phyloP scores from a whole-genome alignment of 352 stramenopile genomes.

The Blastocystis sp. region DNA sequence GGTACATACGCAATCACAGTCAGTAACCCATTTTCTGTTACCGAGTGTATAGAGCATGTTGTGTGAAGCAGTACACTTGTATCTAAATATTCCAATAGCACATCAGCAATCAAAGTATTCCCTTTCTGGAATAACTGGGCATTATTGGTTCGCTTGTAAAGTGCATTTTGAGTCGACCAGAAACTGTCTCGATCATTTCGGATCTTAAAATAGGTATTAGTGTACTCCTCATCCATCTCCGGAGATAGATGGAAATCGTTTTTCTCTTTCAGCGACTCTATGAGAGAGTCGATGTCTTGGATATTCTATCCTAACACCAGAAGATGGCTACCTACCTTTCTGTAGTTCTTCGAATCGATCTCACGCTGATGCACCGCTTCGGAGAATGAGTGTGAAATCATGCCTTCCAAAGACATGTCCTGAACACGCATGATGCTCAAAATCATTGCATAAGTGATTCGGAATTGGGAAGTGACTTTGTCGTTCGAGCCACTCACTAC shows the following conservation, averaged over 20 bases:
- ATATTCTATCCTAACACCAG: conserved; percentile 68
- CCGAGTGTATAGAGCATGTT: not conserved
- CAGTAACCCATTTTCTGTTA: not conserved
- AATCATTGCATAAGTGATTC: conserved; percentile 97
- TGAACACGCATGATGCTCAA: conserved; percentile 85
- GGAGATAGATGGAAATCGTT: not conserved
- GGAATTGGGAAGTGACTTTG: conserved; percentile 89
- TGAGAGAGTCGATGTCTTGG: conserved; percentile 74
- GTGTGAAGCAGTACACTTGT: not conserved
- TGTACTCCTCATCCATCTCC: not conserved
- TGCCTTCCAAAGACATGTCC: conserved; percentile 81
- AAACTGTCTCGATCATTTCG: conserved; percentile 64
- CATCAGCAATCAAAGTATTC: not conserved
- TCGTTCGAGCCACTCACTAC: conserved; percentile 91
- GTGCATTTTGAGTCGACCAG: not conserved
- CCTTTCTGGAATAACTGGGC: not conserved
- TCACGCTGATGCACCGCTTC: conserved; percentile 86
- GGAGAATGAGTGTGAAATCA: conserved; percentile 94
- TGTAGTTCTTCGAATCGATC: conserved; percentile 70
- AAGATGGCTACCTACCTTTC: conserved; percentile 68
- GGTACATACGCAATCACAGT: not conserved
- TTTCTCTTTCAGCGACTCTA: conserved; percentile 63
- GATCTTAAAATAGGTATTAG: not conserved
- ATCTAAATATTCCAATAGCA: not conserved
- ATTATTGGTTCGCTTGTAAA: not conserved